Evolutionary conservation across 768 basidiomycete genomes (phyloP), one percentile per base, ranked within the genome.

Genomic region (Chalciporus chontae): DNA sequence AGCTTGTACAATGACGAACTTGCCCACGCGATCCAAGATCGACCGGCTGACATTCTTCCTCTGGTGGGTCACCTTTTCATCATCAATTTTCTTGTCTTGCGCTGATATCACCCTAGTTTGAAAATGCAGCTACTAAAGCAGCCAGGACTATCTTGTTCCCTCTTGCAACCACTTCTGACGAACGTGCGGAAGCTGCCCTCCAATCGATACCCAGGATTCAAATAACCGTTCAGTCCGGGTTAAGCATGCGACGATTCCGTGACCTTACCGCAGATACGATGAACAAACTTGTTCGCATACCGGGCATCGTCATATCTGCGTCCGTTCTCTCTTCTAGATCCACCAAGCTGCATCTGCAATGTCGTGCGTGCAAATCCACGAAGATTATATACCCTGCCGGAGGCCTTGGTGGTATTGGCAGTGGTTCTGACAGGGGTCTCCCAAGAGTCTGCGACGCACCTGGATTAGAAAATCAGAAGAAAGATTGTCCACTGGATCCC

Each of bases 231-330:
- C 83, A 79, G 61, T 93, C 92, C n/a, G 90, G 88, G 5, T 79
- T 95, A 57, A 95, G 95, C 69, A 77, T 98, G 73, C 81, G 90
- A 46, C 92, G 90, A 66, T 96, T 98, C 67, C 84, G 96, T 37
- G 93, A 94, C 38, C 81, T 99, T 37, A 90, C 89, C 0, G 96
- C 96, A 9, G 81, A 94, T 59, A 93, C 88, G 18, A 89, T 98
- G 78, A 94, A 93, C 63, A 94, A 90, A 64, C 84, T 99, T 38
- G 94, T 99, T 32, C 89, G 96, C 51, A 81, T 97, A 38, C 96
- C 96, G 2, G 96, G 96, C 27, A 99, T 99, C 60, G 94, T 98
- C 65, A 97, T 98, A 65, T 94, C 94, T 27, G 91, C 96, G 0
- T 95, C 94, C 9, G 86, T 93, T 15, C 79, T 98, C 18, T 90